Evolutionary conservation across 371 early-diverging fungal genomes (phyloP), one percentile per base, ranked within the genome.

Genomic region (Nematocida parisii): DNA sequence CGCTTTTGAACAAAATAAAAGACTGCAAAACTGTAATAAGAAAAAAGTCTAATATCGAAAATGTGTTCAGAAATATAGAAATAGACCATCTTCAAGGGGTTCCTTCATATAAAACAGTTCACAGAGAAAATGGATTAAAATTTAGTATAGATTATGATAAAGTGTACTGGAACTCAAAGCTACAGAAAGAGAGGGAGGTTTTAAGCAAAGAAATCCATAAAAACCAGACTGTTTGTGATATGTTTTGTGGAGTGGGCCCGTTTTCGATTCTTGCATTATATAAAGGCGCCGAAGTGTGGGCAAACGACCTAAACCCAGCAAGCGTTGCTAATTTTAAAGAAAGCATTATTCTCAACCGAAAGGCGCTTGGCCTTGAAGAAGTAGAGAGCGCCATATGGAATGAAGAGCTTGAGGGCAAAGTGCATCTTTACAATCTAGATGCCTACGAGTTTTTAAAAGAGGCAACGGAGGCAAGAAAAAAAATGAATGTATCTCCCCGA

Each of bases 91-190:
- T 88, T 27, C 85, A 74, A 46, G 87, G 86, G 5, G 75, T 77
- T 4, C 45, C 60, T 18, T 50, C 64, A 57, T 62, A 75, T 22
- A 80, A 82, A 62, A 87, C 86, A 20, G 46, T 84, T 4, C 87
- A 93, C 92, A 90, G 90, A 84, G 98, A 97, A 85, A 91, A 92
- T 83, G 91, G 90, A 5, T 94, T 95, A 85, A 87, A 85, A 64
- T 96, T 96, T 88, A 88, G 89, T 67, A 93, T 98, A 81, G 95
- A 96, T 83, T 96, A 94, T 81, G 92, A 95, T 18, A 91, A 92
- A 81, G 97, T 97, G 4, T 98, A 98, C 86, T 97, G 97, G 97
- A 98, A 98, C 88, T 95, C 96, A 11, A 90, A 97, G 46, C 90
- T 98, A 50, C 95, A 95, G 75, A 89, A 90, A 0, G 98, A 97